Evolutionary conservation across 2,329 filamentous ascomycete species (phyloP), one percentile per base, ranked within the genome.

Genomic region (Claviceps monticola): DNA sequence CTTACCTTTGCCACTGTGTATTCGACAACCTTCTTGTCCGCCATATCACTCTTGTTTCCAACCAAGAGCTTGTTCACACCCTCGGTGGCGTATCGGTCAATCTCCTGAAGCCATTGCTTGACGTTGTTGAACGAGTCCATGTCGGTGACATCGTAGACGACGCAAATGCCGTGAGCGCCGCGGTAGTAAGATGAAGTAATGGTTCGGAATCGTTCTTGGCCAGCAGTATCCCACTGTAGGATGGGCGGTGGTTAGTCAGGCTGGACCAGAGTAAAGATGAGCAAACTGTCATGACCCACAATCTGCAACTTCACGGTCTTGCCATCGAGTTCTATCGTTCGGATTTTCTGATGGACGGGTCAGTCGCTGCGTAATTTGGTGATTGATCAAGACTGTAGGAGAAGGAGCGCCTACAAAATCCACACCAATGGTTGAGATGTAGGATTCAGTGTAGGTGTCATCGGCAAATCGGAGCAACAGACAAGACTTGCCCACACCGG

Each of bases 61-160:
- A 98, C 91, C 56, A 98, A 83, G 60, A 98, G 80, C 81, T 98
- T 98, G 83, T 98, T 98, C 67, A 98, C 93, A 59, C 93, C 93
- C 74, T 98, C 93, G 61, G 93, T 98, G 62, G 93, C 93, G 66
- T 98, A 97, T 70, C 93, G 84, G 76, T 98, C 93, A 64, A 98
- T 98, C 76, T 98, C 93, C 73, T 98, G 93, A 56, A 98, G 82
- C 93, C 93, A 98, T 79, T 98, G 93, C 86, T 98, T 97, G 65
- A 98, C 93, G 76, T 97, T 98, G 84, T 98, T 97, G 88, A 98
- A 98, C 34, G 88, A 95, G 71, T 97, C 93, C 91, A 97, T 96
- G 71, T 98, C 93, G 61, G 93, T 98, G 67, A 98, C 93, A 83
- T 98, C 93, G 80, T 97, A 98, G 69, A 98, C 93, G 62, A 98